Evolutionary conservation across 495 filamentous ascomycete species (phyloP), one percentile per base, ranked within the genome.

Genomic region (Neurospora discreta): DNA sequence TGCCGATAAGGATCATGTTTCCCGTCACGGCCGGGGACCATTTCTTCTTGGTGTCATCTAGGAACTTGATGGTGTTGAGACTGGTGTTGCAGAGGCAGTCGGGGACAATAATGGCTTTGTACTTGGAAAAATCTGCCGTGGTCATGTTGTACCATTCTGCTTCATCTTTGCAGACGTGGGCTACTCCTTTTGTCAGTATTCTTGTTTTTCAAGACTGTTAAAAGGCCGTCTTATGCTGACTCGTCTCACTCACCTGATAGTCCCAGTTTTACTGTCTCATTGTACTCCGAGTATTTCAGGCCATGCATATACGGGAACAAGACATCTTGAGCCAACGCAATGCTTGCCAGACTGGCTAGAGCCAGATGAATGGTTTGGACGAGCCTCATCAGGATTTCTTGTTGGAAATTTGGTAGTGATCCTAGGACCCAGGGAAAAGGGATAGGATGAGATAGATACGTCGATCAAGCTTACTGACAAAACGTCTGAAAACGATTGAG

Each of bases 1-100:
- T 80, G 42, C 78, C 78, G 15, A 78, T 78, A 43, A 80, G 69
- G 43, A 80, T 70, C 70, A 80, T 76, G 68, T 80, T 80, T 13
- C 78, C 78, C 46, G 77, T 78, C 5, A 80, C 74, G 38, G 78
- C 78, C 13, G 78, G 78, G 18, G 75, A 77, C 78, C 78, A 80
- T 7, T 68, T 67, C 11, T 67, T 71, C 43, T 78, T 80, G 26
- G 75, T 80, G 33, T 78, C 77, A 38, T 80, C 73, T 20, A 80
- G 72, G 69, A 80, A 80, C 68, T 75, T 72, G 70, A 79, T 74
- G 18, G 72, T 74, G 69, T 26, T 74, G 30, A 78, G 46, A 67
- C 74, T 76, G 10, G 72, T 75, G 46, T 77, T 77, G 74, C 78
- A 78, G 23, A 73, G 60, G 58, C 74, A 75, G 46, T 80, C 78